Base-by-base conservation (phyloP, 805 yeast genomes). In the Lachancea fermentati region DNA sequence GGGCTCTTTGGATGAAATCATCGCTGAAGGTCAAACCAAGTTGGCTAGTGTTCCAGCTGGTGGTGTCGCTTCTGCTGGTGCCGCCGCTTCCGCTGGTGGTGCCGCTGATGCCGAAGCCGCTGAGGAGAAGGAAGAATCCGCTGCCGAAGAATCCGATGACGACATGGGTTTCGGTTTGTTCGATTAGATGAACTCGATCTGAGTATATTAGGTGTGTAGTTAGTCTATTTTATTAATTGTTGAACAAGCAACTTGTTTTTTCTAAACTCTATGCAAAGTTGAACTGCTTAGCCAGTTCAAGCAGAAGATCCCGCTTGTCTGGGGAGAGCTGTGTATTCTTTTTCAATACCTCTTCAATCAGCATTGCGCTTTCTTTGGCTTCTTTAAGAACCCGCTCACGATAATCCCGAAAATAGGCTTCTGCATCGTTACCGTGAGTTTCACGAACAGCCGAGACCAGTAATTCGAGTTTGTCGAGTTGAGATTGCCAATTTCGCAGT, bases 101-200 rank as follows among this genome's bases (percentile, higher is more conserved):
- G 78, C 69, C 52, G 78, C 67, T 46, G 77, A 65, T 43, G 83
- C 58, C 43, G 80, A 54, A 34, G 79, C 68, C 48, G 82, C 68
- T 54, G 80, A 66, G 52, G 81, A 70, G 56, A 86, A 66, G 52
- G 76, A 58, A 49, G 79, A 67, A 52, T 78, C 71, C 63, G 73
- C 65, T 50, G 72, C 63, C 46, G 68, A 65, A 49, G 74, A 68
- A 60, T 73, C 67, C 51, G 71, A 72, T 54, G 75, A 72, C 65
- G 85, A 79, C 69, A 80, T 81, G 86, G 88, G 88, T 59, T 78
- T 81, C 80, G 87, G 87, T 67, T 73, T 76, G 66, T 76, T 76
- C 73, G 81, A 76, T 71, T 76, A 76, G 65, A 47, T 43, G 37
- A 35, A 12, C 19, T 19, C 33, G 30, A 11, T 12, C 19, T 14